phyloP scores from a whole-genome alignment of 306 rosid genomes.

The Gastrolobium villosum region DNA sequence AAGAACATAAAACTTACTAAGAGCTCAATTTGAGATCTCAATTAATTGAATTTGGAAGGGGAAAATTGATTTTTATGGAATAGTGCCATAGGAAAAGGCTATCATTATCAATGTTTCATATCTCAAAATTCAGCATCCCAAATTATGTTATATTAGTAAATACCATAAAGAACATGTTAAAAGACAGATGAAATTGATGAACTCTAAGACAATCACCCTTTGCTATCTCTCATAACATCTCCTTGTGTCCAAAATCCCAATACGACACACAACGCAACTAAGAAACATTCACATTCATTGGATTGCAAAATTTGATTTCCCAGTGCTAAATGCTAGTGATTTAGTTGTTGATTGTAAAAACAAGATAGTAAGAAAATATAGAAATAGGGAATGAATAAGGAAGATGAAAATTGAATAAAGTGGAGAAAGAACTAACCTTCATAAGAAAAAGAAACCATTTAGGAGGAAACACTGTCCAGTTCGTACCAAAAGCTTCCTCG shows the following conservation, averaged over 20 bases:
- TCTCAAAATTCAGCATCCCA: not conserved
- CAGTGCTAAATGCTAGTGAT: not conserved
- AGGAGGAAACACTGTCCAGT: slow-evolving; percentile 93
- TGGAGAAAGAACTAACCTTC: slow-evolving; percentile 63
- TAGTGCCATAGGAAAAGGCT: not conserved
- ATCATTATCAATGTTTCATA: not conserved
- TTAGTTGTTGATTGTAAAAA: not conserved
- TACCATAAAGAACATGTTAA: not conserved
- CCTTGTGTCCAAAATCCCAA: too few relatives aligned
- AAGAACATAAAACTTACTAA: not conserved
- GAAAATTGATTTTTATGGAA: not conserved
- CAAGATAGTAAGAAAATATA: not conserved
- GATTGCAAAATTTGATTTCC: not conserved
- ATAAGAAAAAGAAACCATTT: slow-evolving; percentile 88
- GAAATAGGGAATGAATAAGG: not conserved
- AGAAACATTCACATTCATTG: too few relatives aligned
- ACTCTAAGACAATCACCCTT: not conserved
- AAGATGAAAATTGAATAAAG: not conserved
- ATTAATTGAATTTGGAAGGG: not conserved
- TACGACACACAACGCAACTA: too few relatives aligned
- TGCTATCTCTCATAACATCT: too few relatives aligned
- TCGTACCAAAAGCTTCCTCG: slow-evolving; percentile 68
- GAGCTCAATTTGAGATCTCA: not conserved
- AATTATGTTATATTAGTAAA: not conserved
- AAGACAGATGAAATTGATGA: not conserved